Base-by-base conservation (phyloP, 2,329 filamentous ascomycete genomes). In the Xylaria sp. region DNA sequence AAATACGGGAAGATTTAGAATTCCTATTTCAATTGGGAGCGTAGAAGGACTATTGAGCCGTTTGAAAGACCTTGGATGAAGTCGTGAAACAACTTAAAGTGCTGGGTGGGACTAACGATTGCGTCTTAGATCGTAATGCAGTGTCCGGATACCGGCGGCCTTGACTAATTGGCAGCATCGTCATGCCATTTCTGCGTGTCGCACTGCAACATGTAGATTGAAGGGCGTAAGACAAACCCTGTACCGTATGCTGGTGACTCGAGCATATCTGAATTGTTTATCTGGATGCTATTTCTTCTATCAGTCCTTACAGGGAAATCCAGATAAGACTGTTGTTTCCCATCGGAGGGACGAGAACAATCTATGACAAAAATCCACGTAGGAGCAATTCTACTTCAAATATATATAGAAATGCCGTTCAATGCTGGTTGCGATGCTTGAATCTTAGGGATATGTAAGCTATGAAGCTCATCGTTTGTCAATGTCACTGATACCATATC, bases 41-140 rank as follows among this genome's bases (percentile, higher is more conserved):
- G 10, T 9, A 13, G 5, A 23, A 13, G 3, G 46, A 41, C 39
- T 13, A 18, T 44, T 44, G 37, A 66, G 57, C 28, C 10, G 54
- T 51, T 37, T 51, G 34, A 37, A 18, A 18, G 34, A 34, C 25
- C 34, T 20, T 34, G 3, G 51, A 44, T 34, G 3, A 44, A 44
- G n/a, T 39, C 25, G 41, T 18, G 23, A n/a, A 46, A 44, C 37
- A 20, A 59, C 48, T 54, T 54, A 59, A n/a, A 44, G 12, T 39
- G 31, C 20, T 41, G 50, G 50, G 20, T 52, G 28, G 67, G 67
- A 70, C 67, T 70, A 70, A 70, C 60, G 44, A 51, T 55, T 63
- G 54, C 59, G 41, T 25, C 41, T 31, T 57, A 48, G 41, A 59
- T 63, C 57, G 41, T 28, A 34, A 39, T 31, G 58, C 51, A 7